Conservation (phyloP, 1,284 basidiomycete species). For the Sanguinoderma infundibulare region DNA sequence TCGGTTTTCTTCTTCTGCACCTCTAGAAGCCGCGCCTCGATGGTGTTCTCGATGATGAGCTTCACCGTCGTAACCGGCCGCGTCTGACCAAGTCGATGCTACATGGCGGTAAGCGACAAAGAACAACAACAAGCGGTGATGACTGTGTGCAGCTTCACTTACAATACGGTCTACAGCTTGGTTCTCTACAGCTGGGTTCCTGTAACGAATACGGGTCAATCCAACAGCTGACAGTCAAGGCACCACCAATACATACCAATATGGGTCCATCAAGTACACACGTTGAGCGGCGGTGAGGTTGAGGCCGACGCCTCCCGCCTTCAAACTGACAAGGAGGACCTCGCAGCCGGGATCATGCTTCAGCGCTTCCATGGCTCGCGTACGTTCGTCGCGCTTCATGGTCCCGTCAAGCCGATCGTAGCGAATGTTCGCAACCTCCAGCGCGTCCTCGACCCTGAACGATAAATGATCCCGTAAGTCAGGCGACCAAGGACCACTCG, state of each 20-base stretch:
- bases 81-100: slow-evolving; percentile 95
- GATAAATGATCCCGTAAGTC: slow-evolving; percentile 13
- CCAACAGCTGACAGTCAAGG: background rate
- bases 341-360: slow-evolving; percentile 86
- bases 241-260: slow-evolving; percentile 63
- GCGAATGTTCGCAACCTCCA: slow-evolving; percentile 79
- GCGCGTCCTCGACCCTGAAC: slow-evolving; percentile 83
- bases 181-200: slow-evolving; percentile 97
- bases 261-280: slow-evolving; percentile 95
- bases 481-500: slow-evolving; percentile 15
- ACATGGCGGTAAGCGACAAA: slow-evolving; percentile 13
- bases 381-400: slow-evolving; percentile 94
- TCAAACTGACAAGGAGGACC: slow-evolving; percentile 92
- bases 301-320: slow-evolving; percentile 96
- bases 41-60: slow-evolving; percentile 91
- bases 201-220: slow-evolving; percentile 33
- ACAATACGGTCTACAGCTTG: slow-evolving; percentile 94
- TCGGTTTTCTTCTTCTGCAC: slow-evolving; percentile 96
- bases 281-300: slow-evolving; percentile 93
- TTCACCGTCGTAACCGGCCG: slow-evolving; percentile 90
- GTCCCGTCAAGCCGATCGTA: slow-evolving; percentile 95
- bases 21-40: slow-evolving; percentile 87
- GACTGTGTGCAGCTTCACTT: slow-evolving; percentile 31
- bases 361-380: slow-evolving; percentile 87
- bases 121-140: too few relatives aligned